Conservation (phyloP, 371 early-diverging fungal genomes). For the Mortierella sp. region DNA sequence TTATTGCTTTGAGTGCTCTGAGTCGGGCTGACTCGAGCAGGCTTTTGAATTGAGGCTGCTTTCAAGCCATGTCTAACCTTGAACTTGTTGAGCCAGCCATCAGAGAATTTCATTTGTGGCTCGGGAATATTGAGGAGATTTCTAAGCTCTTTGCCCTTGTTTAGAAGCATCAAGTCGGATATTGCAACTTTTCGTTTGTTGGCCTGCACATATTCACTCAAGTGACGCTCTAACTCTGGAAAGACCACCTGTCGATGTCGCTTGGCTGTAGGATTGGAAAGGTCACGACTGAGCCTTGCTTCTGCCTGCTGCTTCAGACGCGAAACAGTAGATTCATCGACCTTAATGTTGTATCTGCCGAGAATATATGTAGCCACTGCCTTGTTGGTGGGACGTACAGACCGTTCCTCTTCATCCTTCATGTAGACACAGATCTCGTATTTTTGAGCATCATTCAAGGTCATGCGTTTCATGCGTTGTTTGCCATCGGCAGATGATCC, state of each 20-base stretch:
- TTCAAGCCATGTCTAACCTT: constrained; percentile 51
- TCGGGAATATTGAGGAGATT: constrained; percentile 27
- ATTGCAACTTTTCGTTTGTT: constrained; percentile 14
- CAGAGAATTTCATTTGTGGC: constrained; percentile 43
- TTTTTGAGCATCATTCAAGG: constrained; percentile 47
- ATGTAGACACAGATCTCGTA: constrained; percentile 49
- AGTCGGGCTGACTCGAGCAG: neutral
- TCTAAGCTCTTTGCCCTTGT: constrained; percentile 41
- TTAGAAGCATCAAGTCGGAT: constrained; percentile 38
- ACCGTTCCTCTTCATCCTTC: constrained; percentile 20
- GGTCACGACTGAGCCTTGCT: constrained; percentile 18
- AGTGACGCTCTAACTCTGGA: constrained; percentile 35
- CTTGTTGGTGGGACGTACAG: constrained; percentile 26
- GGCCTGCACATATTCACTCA: constrained; percentile 18
- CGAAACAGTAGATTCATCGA: constrained; percentile 52
- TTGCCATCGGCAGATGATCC: constrained; percentile 7
- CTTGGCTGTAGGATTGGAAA: constrained; percentile 33
- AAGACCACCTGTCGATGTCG: constrained; percentile 41
- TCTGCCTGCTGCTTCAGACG: constrained; percentile 21
- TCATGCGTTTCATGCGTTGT: constrained; percentile 26
- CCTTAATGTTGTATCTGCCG: constrained; percentile 28
- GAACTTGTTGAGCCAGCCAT: constrained; percentile 58
- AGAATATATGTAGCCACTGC: constrained; percentile 26
- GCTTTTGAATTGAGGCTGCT: neutral
- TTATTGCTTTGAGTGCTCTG: neutral